Conservation (phyloP, 2,329 filamentous ascomycete species). For the Fusarium torulosum region DNA sequence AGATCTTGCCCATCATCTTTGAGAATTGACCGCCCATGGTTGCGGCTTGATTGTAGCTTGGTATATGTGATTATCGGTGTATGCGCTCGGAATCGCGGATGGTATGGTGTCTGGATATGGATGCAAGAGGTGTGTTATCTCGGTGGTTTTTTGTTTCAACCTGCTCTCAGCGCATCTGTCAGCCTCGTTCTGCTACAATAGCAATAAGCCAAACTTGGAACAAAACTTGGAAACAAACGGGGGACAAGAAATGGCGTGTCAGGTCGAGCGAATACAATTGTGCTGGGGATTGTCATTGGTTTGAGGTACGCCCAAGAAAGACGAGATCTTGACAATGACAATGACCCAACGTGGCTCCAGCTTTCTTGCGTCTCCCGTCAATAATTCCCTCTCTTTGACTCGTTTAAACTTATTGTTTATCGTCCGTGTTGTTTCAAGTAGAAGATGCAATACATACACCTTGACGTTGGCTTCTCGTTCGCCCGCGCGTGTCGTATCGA, state of each 20-base stretch:
- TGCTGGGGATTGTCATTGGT: background rate
- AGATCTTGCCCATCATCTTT: constrained; percentile 98
- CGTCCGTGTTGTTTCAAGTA: background rate
- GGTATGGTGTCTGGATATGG: constrained; percentile 11
- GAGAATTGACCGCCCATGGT: constrained; percentile 94
- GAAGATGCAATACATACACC: constrained; percentile 17
- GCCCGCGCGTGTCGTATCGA: constrained; percentile 13
- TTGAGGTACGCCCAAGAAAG: background rate
- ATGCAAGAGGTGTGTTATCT: constrained; percentile 8
- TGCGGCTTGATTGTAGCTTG: constrained; percentile 28
- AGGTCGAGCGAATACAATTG: background rate
- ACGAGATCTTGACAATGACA: constrained; percentile 2
- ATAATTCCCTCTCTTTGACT: background rate
- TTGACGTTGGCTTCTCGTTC: constrained; percentile 7
- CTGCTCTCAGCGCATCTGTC: constrained; percentile 18
- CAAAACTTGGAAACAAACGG: background rate
- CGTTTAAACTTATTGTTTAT: background rate
- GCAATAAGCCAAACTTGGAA: background rate
- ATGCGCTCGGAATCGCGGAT: constrained; percentile 4
- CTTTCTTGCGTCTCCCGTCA: background rate
- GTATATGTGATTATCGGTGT: constrained; percentile 1
- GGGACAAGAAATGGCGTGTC: constrained; percentile 7
- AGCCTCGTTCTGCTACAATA: constrained; percentile 14
- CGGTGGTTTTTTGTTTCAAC: constrained; percentile 19
- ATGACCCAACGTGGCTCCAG: background rate